These are phyloP conservation scores for Kodamaea lidongshanica DNA, from an alignment of 805 yeast species.

Conservation along the genomic window DNA sequence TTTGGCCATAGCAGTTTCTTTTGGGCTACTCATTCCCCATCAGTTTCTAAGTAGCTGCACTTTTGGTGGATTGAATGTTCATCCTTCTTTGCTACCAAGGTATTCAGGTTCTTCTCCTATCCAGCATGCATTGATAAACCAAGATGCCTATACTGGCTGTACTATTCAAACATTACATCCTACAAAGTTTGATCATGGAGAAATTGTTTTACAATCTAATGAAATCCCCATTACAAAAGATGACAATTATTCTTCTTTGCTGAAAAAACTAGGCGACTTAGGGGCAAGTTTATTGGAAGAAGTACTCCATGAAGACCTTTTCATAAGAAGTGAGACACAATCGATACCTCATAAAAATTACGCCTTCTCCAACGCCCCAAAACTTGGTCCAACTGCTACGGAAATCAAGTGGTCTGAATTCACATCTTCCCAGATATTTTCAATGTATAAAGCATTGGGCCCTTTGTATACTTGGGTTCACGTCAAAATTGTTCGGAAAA, in stretches of 20 bases:
- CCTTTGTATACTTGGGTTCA: slow-evolving; percentile 42
- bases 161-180: slow-evolving; percentile 90
- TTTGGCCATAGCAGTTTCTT: slow-evolving; percentile 86
- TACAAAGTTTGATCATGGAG: slow-evolving; percentile 74
- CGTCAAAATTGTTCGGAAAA: slow-evolving; percentile 29
- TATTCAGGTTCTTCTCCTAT: slow-evolving; percentile 88
- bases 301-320: slow-evolving; percentile 33
- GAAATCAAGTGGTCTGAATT: slow-evolving; percentile 44
- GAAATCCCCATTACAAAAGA: slow-evolving; percentile 32
- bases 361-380: slow-evolving; percentile 51
- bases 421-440: slow-evolving; percentile 32
- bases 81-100: slow-evolving; percentile 81
- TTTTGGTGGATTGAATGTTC: slow-evolving; percentile 80
- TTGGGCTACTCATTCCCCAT: slow-evolving; percentile 74
- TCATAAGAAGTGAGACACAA: slow-evolving; percentile 9
- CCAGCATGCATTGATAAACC: slow-evolving; percentile 67
- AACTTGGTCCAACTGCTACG: slow-evolving; percentile 38
- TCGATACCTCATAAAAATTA: slow-evolving; percentile 9
- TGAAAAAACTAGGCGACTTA: slow-evolving; percentile 44
- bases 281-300: slow-evolving; percentile 58
- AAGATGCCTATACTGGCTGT: slow-evolving; percentile 66
- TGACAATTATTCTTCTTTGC: slow-evolving; percentile 44
- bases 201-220: slow-evolving; percentile 53
- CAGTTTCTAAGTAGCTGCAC: slow-evolving; percentile 41
- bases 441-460: slow-evolving; percentile 50